Evolutionary conservation across 495 filamentous ascomycete species (phyloP), one percentile per base, ranked within the genome.

Genomic region (Penicillium nucicola): DNA sequence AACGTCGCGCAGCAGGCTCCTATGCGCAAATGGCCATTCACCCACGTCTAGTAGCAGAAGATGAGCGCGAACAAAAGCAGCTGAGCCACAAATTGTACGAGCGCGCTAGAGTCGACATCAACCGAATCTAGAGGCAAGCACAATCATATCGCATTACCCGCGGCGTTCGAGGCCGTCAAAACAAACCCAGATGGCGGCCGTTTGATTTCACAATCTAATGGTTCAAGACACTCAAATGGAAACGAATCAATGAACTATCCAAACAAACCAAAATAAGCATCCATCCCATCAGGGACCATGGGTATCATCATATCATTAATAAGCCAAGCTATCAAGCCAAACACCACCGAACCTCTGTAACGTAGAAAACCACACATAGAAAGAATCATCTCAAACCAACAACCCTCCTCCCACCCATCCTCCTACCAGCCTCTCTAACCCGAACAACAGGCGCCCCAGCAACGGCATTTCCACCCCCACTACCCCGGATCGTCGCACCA

Each of bases 91-190:
- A 81, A 53, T 70, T 95, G 7, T 95, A 88, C 63, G 83, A 90
- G 48, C 81, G 91, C 60, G 81, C 86, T n/a, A 80, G 91, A 53
- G 87, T 93, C 30, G 91, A 96, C 57, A 85, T 96, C 57, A 78
- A 83, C 20, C 83, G 80, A 74, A 92, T 95, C 69, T 92, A 66
- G 55, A 6, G 23, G 7, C 14, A 31, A 53, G 32, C 56, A 60
- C 53, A 60, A 47, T 61, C 54, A 60, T 60, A 56, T 68, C 52
- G 54, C 55, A 60, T 64, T 45, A 45, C 22, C 28, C 57, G 43
- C 32, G 62, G 62, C 56, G 56, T 65, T 63, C 23, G 32, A 42
- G 52, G 52, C 48, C 44, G 12, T 10, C 14, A n/a, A 41, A 20
- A 14, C 13, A 17, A 44, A 40, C 11, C 31, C n/a, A 23, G 5